A percentile compares a stretch with the other conserved stretches of the same genome.
These are phyloP conservation scores for Sextonia rubra DNA, from an alignment of 164 flowering plant genomes.

Conservation along the genomic window DNA sequence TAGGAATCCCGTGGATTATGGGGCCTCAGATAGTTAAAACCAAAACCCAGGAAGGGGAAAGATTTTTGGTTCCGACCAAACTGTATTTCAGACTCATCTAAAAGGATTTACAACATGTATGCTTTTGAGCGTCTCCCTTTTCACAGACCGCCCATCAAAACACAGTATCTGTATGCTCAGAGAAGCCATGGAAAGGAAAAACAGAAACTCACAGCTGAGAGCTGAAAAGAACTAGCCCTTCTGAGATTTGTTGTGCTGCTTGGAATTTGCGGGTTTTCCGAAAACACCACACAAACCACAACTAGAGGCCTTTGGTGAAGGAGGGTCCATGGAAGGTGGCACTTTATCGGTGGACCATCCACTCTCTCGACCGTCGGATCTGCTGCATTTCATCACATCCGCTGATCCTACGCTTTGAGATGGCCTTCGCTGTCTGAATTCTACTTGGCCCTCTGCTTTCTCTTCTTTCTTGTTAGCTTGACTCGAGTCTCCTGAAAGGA, in stretches of 20 bases:
- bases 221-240: slow-evolving; percentile 11
- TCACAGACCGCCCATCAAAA: neutral
- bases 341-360: slow-evolving; percentile 31
- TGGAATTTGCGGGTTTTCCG: slow-evolving; percentile 22
- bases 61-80: too few species aligned
- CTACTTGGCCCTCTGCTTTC: slow-evolving; percentile 2
- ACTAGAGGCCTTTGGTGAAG: slow-evolving; percentile 59
- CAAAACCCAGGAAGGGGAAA: too few species aligned
- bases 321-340: slow-evolving; percentile 47
- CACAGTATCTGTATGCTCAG: neutral
- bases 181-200: neutral
- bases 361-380: slow-evolving; percentile 16
- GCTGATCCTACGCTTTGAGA: slow-evolving; percentile 17
- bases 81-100: too few species aligned
- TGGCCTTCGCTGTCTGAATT: slow-evolving; percentile 14
- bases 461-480: slow-evolving; percentile 13
- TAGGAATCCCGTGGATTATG: too few species aligned
- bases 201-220: neutral
- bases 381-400: slow-evolving; percentile 13
- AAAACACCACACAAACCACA: slow-evolving; percentile 47
- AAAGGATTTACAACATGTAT: too few species aligned
- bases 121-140: too few species aligned
- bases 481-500: slow-evolving; percentile 33
- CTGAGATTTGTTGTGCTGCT: slow-evolving; percentile 8
- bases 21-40: too few species aligned